Percentiles rank a stretch among this genome's conserved stretches.
These are phyloP conservation scores for Ceratocystis smalleyi DNA, from an alignment of 2,329 filamentous ascomycete species.

Conservation along the genomic window DNA sequence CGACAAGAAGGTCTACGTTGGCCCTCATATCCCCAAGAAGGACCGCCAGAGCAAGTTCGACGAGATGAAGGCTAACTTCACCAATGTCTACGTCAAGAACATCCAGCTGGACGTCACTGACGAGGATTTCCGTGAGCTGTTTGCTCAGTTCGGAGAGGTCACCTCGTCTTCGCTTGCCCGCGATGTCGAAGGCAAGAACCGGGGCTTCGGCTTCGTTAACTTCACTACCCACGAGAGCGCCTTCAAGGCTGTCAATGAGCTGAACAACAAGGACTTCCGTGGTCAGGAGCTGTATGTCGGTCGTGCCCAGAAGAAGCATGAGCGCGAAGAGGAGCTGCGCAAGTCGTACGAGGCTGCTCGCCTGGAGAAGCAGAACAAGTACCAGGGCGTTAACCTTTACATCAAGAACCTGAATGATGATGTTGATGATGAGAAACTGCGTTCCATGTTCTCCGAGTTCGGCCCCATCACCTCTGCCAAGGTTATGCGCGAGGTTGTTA, in stretches of 20 bases:
- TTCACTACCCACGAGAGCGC: slow-evolving; percentile 84
- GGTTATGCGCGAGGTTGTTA: slow-evolving; percentile 80
- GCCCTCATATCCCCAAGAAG: slow-evolving; percentile 99
- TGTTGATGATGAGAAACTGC: slow-evolving; percentile 93
- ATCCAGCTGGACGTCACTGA: slow-evolving; percentile 71
- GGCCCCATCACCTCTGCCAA: slow-evolving; percentile 96
- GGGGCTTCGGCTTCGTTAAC: slow-evolving; percentile 93
- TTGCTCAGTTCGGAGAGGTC: slow-evolving; percentile 83
- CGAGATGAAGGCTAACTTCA: slow-evolving; percentile 99
- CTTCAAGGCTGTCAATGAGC: slow-evolving; percentile 69
- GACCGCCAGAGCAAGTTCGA: slow-evolving; percentile 99
- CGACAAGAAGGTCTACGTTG: slow-evolving; percentile 99
- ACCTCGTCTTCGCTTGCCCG: slow-evolving; percentile 90
- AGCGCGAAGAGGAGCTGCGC: slow-evolving; percentile 97
- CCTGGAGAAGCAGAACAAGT: slow-evolving; percentile 97
- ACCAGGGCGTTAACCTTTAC: slow-evolving; percentile 98
- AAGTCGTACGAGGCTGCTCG: slow-evolving; percentile 97
- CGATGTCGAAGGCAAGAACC: slow-evolving; percentile 79
- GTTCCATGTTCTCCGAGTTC: slow-evolving; percentile 78
- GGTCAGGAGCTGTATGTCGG: slow-evolving; percentile 95
- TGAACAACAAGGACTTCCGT: slow-evolving; percentile 84
- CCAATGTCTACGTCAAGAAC: slow-evolving; percentile 99
- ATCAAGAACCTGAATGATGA: slow-evolving; percentile 98
- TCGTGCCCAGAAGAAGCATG: slow-evolving; percentile 98
- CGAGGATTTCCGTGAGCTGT: slow-evolving; percentile 85